Percentiles rank a stretch among this genome's conserved stretches.
Conservation (phyloP, 176 grass and related monocot genomes). For the Rhipidocladum racemiflorum region DNA sequence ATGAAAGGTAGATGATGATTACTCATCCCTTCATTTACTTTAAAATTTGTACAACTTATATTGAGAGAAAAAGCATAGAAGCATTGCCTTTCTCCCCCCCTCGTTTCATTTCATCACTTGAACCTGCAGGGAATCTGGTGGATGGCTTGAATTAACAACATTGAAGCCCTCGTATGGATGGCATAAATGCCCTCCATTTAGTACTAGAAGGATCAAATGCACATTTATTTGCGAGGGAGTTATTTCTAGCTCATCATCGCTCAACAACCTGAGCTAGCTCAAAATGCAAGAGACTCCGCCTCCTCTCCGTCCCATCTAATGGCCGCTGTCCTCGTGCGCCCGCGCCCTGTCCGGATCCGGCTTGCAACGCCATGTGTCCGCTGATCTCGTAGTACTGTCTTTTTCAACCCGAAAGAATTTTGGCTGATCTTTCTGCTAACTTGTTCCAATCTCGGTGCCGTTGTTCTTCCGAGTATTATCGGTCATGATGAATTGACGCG, state of each 20-base stretch:
- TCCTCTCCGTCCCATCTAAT: not conserved
- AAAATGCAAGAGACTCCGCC: not conserved
- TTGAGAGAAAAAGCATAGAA: too few species aligned
- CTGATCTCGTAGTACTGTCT: not conserved
- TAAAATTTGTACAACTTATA: too few species aligned
- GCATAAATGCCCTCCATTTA: conserved; percentile 46
- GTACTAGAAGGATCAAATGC: conserved; percentile 49
- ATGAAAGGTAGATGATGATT: too few species aligned
- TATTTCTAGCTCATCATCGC: conserved; percentile 44
- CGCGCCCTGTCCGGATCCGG: not conserved
- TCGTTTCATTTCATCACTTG: conserved; percentile 28
- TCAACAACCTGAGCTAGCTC: conserved; percentile 25
- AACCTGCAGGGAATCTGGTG: conserved; percentile 42
- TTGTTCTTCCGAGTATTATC: not conserved
- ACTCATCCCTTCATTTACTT: too few species aligned
- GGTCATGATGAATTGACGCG: not conserved
- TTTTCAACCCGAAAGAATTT: not conserved
- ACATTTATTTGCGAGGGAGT: conserved; percentile 43
- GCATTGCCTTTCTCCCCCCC: not conserved
- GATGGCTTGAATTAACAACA: conserved; percentile 41
- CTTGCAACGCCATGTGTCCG: not conserved
- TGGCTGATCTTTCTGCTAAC: not conserved
- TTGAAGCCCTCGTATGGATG: conserved; percentile 32
- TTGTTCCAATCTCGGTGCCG: not conserved
- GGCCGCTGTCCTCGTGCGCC: conserved; percentile 18